These are phyloP conservation scores for Ganoderma leucocontextum DNA, from an alignment of 1,284 basidiomycete genomes.

Conservation along the genomic window DNA sequence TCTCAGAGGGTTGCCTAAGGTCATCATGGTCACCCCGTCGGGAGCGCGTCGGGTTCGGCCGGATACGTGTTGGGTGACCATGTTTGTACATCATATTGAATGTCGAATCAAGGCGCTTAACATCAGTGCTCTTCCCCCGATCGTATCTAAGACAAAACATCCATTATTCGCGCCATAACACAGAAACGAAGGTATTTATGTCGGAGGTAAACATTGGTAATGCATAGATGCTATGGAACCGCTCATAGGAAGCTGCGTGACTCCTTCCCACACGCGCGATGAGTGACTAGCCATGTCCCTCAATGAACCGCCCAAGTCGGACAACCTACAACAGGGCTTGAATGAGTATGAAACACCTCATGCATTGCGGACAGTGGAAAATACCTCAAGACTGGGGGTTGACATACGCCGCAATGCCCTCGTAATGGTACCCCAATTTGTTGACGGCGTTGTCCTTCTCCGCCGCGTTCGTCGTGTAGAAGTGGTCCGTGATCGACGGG, in stretches of 20 bases:
- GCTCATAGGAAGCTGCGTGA: too few relatives aligned
- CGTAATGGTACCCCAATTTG: constrained; percentile 11
- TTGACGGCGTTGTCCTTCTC: constrained; percentile 14
- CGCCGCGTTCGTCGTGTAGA: constrained; percentile 23
- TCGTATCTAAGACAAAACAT: too few relatives aligned
- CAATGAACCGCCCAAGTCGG: too few relatives aligned
- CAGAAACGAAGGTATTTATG: background rate
- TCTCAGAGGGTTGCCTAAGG: background rate
- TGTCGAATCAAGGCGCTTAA: background rate
- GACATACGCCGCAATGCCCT: constrained; percentile 17
- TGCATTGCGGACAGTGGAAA: background rate
- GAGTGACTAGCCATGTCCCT: too few relatives aligned
- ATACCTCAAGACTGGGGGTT: constrained; percentile 7
- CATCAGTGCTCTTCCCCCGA: too few relatives aligned
- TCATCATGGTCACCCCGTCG: background rate
- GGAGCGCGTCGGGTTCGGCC: background rate
- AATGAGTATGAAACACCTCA: background rate
- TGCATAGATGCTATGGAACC: too few relatives aligned
- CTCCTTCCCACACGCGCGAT: too few relatives aligned
- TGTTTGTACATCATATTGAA: constrained; percentile 5
- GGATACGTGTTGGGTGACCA: background rate
- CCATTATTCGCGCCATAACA: background rate
- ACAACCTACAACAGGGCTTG: background rate
- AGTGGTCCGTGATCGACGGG: constrained; percentile 14
- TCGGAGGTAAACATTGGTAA: too few relatives aligned